These are phyloP conservation scores for Paecilomyces sp. DNA, from an alignment of 2,329 filamentous ascomycete species.

Conservation along the genomic window DNA sequence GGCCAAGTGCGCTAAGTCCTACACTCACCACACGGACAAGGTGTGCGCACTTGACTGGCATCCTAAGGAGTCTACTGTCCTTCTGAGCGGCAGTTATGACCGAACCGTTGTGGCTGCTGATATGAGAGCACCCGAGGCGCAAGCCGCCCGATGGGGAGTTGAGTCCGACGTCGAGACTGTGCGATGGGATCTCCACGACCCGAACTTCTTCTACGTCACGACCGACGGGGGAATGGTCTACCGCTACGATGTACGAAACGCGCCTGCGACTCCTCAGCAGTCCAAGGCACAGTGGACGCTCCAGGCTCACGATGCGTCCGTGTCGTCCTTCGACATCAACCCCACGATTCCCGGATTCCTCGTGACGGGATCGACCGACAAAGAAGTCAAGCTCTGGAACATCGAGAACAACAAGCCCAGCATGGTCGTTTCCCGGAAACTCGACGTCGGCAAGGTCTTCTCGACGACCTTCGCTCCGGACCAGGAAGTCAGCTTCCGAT, in stretches of 20 bases:
- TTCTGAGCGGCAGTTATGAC: conserved; percentile 92
- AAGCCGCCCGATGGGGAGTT: conserved; percentile 79
- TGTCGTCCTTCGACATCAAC: conserved; percentile 92
- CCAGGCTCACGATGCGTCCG: conserved; percentile 87
- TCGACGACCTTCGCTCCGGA: conserved; percentile 86
- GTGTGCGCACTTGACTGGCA: conserved; percentile 96
- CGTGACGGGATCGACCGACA: conserved; percentile 88
- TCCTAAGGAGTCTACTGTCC: conserved; percentile 72
- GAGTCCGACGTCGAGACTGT: conserved; percentile 93
- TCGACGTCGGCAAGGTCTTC: conserved; percentile 94
- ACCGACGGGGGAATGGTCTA: conserved; percentile 90
- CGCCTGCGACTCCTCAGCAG: conserved; percentile 62
- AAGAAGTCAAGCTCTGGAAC: conserved; percentile 96
- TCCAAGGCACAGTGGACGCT: conserved; percentile 90
- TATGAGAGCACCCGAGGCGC: conserved; percentile 85
- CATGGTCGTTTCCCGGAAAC: conserved; percentile 84
- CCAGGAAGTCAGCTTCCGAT: conserved; percentile 78
- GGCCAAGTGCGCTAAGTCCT: conserved; percentile 87
- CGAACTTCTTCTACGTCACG: conserved; percentile 90
- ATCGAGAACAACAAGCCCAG: conserved; percentile 71
- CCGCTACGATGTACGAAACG: conserved; percentile 78
- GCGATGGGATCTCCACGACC: conserved; percentile 85
- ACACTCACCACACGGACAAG: conserved; percentile 93
- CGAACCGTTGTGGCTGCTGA: conserved; percentile 89
- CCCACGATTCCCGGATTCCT: conserved; percentile 83